phyloP scores from a whole-genome alignment of 768 basidiomycete genomes.

The Multifurca ochricompacta region DNA sequence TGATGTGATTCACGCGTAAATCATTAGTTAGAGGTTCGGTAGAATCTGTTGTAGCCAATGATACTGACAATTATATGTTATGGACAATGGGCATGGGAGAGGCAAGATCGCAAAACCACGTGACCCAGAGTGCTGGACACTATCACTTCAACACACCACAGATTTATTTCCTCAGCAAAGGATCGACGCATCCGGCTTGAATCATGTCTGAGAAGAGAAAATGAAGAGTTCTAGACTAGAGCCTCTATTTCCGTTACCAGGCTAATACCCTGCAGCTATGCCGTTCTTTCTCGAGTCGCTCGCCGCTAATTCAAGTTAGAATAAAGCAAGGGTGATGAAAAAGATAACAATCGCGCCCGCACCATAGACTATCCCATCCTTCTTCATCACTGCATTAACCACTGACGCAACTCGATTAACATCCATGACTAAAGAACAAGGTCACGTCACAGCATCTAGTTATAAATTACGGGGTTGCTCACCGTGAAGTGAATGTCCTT shows the following conservation, averaged over 20 bases:
- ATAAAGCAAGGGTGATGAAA: not conserved
- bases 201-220: no score
- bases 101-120: no score
- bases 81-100: no score
- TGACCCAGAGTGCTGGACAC: no score
- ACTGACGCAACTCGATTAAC: conserved; percentile 68
- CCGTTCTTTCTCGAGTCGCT: conserved; percentile 92
- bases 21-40: no score
- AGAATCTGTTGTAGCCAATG: no score
- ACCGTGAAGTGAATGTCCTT: conserved; percentile 73
- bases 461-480: conserved; percentile 22
- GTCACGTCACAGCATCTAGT: not conserved
- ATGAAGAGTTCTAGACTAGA: not conserved
- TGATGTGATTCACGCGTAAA: not conserved
- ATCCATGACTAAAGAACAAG: conserved; percentile 41
- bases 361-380: conserved; percentile 58
- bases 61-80: no score
- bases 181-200: no score
- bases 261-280: conserved; percentile 78
- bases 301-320: conserved; percentile 44
- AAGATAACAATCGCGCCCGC: conserved; percentile 22
- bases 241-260: not conserved
- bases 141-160: no score
- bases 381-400: conserved; percentile 55
- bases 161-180: no score